phyloP scores from a whole-genome alignment of 768 basidiomycete species.

The Rickenella mellea region DNA sequence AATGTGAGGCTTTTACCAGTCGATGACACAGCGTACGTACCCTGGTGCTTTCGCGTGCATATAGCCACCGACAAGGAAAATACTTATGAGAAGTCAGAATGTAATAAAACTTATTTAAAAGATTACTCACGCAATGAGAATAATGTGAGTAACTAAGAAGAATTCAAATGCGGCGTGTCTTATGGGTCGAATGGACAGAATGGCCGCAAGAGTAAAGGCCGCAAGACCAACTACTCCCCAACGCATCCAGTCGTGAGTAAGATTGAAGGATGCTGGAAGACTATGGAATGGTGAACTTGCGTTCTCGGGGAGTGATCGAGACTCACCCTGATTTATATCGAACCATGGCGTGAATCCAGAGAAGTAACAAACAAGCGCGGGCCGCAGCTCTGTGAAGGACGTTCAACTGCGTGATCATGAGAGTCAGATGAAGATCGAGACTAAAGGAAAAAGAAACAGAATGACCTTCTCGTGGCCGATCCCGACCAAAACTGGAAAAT shows the following conservation, averaged over 20 bases:
- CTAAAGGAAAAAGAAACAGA: too few species aligned
- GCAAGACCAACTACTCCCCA: conserved; percentile 15
- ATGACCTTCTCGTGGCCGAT: conserved; percentile 42
- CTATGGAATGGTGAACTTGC: conserved; percentile 11
- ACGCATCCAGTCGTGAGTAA: conserved; percentile 27
- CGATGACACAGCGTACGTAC: conserved; percentile 6
- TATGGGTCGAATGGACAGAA: conserved; percentile 30
- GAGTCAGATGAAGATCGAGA: neutral
- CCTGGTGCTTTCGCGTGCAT: conserved; percentile 24
- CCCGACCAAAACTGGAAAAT: conserved; percentile 44
- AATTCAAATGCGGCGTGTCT: conserved; percentile 32
- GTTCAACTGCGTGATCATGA: conserved; percentile 23
- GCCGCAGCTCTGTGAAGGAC: conserved; percentile 36
- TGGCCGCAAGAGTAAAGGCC: conserved; percentile 25
- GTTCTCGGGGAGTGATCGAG: neutral
- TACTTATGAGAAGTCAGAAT: conserved; percentile 14
- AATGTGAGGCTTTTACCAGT: neutral
- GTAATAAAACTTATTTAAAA: neutral
- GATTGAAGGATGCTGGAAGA: conserved; percentile 24
- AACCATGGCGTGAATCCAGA: conserved; percentile 34
- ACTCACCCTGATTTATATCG: conserved; percentile 13
- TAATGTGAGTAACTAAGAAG: conserved; percentile 21
- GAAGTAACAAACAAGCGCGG: conserved; percentile 28
- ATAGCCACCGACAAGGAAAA: conserved; percentile 29
- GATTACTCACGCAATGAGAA: conserved; percentile 16